Conservation (phyloP, 306 rosid species). For the Medicago arabica region DNA sequence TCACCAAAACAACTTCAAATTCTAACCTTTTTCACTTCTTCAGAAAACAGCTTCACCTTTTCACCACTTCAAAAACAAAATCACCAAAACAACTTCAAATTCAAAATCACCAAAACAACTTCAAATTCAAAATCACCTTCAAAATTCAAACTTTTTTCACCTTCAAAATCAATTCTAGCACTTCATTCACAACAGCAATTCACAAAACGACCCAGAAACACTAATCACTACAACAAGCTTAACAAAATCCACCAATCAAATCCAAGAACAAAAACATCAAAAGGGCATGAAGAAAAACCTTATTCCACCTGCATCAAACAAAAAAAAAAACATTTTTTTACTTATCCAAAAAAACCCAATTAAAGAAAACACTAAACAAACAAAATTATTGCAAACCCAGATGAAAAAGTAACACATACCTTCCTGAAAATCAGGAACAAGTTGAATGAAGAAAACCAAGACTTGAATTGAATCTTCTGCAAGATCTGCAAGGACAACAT, state of each 20-base stretch:
- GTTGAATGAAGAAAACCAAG: slow-evolving; percentile 1
- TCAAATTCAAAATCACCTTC: slow-evolving; percentile 31
- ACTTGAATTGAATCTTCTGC: slow-evolving; percentile 8
- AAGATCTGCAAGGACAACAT: slow-evolving; percentile 37
- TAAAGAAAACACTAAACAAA: slow-evolving; percentile 5
- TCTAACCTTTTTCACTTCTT: slow-evolving; percentile 31
- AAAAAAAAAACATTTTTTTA: not conserved
- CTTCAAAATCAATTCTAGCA: slow-evolving; percentile 21
- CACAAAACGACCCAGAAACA: slow-evolving; percentile 24
- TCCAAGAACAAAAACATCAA: slow-evolving; percentile 30
- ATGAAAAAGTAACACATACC: slow-evolving; percentile 22
- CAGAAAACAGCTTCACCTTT: no score
- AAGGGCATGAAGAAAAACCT: slow-evolving; percentile 35
- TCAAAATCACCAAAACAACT: not conserved
- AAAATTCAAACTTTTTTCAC: slow-evolving; percentile 35
- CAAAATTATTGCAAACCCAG: slow-evolving; percentile 24
- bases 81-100: slow-evolving; percentile 5
- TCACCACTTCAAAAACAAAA: not conserved
- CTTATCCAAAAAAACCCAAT: slow-evolving; percentile 33
- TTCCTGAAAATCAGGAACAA: slow-evolving; percentile 1
- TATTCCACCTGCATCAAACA: slow-evolving; percentile 39
- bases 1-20: slow-evolving; percentile 16
- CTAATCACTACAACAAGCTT: slow-evolving; percentile 35
- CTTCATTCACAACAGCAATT: slow-evolving; percentile 30
- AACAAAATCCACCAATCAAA: slow-evolving; percentile 38